phyloP scores from a whole-genome alignment of 176 grass and related monocot genomes.

The Oryza officinalis region DNA sequence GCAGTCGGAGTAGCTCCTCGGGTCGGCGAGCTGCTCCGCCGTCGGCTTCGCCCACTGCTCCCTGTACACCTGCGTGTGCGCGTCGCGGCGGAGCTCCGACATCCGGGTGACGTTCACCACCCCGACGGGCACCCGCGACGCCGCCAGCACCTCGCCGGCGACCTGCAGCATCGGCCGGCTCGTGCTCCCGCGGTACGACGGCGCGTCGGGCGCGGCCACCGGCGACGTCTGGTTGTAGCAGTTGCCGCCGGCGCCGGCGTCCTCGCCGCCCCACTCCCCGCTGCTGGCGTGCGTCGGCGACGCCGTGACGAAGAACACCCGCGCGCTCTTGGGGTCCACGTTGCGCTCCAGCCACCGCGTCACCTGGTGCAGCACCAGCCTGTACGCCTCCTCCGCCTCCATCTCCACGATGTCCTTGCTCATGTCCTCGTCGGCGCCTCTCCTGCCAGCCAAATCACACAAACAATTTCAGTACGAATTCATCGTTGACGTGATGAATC shows the following conservation, averaged over 20 bases:
- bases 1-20: conserved; percentile 68
- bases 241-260: conserved; percentile 46
- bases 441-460: conserved; percentile 21
- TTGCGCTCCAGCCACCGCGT: conserved; percentile 53
- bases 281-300: conserved; percentile 62
- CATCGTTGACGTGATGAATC: no score
- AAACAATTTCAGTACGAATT: background rate
- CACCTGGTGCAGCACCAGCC: conserved; percentile 53
- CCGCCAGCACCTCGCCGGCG: conserved; percentile 42
- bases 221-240: conserved; percentile 61
- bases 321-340: conserved; percentile 51
- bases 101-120: conserved; percentile 69
- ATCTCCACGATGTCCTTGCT: conserved; percentile 66
- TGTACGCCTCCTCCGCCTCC: conserved; percentile 45
- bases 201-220: conserved; percentile 25
- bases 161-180: conserved; percentile 49
- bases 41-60: conserved; percentile 48
- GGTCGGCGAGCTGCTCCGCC: conserved; percentile 50
- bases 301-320: conserved; percentile 71
- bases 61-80: conserved; percentile 62
- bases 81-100: conserved; percentile 60
- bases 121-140: conserved; percentile 48
- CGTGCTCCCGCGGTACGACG: conserved; percentile 44
- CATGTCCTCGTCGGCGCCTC: conserved; percentile 50
- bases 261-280: conserved; percentile 49